Evolutionary conservation across 2,329 filamentous ascomycete species (phyloP).

Genomic region (Dactylonectria macrodidyma): DNA sequence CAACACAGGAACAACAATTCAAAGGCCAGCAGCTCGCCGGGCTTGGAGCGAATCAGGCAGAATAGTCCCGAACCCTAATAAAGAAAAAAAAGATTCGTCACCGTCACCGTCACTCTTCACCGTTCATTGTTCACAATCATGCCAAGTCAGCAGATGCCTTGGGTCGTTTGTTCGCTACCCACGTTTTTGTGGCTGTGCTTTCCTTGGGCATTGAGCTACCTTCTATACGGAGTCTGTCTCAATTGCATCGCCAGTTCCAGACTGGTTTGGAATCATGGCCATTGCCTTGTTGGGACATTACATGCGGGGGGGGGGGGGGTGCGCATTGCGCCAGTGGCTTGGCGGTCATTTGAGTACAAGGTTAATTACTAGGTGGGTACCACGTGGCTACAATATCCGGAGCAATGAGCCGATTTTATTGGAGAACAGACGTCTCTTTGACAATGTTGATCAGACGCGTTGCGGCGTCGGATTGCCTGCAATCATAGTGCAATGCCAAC

Average conservation of each 20-base stretch:
- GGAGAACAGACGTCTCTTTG: too few species aligned
- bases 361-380: too few species aligned
- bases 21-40: neutral
- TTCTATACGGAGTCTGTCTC: neutral
- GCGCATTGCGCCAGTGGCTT: neutral
- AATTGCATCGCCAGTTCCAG: constrained; percentile 1
- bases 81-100: constrained; percentile 3
- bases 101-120: constrained; percentile 6
- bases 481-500: too few species aligned
- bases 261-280: constrained; percentile 1
- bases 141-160: constrained; percentile 23
- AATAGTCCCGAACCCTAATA: neutral
- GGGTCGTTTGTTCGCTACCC: neutral
- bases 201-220: constrained; percentile 14
- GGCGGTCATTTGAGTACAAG: neutral
- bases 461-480: too few species aligned
- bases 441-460: too few species aligned
- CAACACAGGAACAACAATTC: neutral
- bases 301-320: neutral
- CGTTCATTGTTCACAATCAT: constrained; percentile 15
- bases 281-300: neutral
- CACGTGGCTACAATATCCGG: too few species aligned
- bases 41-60: neutral
- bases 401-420: too few species aligned
- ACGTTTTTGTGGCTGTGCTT: constrained; percentile 36